These are phyloP conservation scores for Candida maltosa DNA, from an alignment of 805 yeast species.

Conservation along the genomic window DNA sequence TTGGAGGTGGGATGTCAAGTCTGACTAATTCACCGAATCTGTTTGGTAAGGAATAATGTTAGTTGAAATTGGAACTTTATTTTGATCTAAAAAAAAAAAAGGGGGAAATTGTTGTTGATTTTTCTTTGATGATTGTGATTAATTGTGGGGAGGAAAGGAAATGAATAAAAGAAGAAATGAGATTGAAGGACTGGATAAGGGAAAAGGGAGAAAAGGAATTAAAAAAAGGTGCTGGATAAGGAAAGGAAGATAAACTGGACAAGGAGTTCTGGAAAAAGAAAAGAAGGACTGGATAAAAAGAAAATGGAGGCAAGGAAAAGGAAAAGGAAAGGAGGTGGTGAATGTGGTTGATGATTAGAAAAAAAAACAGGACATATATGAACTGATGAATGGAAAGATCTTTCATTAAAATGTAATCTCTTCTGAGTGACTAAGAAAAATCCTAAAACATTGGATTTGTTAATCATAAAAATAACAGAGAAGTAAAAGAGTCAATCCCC, in stretches of 20 bases:
- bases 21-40: constrained; percentile 57
- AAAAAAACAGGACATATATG: not conserved
- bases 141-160: constrained; percentile 2
- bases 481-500: constrained; percentile 3
- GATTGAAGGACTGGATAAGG: no score
- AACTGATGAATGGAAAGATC: not conserved
- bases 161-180: constrained; percentile 3
- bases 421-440: no score
- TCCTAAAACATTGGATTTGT: not conserved
- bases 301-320: constrained; percentile 1
- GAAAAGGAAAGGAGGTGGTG: constrained; percentile 1
- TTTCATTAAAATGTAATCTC: no score
- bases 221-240: no score
- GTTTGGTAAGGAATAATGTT: constrained; percentile 5
- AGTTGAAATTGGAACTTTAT: no score
- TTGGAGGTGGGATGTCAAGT: constrained; percentile 62
- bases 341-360: constrained; percentile 5
- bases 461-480: not conserved
- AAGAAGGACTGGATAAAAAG: constrained; percentile 6
- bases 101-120: constrained; percentile 3
- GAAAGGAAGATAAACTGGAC: no score
- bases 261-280: constrained; percentile 5
- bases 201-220: no score
- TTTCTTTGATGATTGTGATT: constrained; percentile 3
- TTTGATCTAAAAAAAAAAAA: no score